Conservation (phyloP, 2,329 filamentous ascomycete species). For the Tolypocladium tundrense region DNA sequence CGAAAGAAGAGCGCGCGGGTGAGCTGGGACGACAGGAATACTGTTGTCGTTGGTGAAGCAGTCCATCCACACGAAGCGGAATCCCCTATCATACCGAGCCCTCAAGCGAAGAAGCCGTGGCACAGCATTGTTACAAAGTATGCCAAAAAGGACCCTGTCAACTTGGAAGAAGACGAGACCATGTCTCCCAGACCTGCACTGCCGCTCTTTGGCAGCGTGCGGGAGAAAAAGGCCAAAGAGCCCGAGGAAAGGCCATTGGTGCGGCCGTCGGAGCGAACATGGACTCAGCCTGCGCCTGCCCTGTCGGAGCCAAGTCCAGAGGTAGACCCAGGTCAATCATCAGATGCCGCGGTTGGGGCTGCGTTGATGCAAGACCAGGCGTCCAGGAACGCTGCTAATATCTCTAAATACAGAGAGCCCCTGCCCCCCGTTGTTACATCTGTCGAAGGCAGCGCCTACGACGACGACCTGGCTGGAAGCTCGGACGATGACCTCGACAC, state of each 20-base stretch:
- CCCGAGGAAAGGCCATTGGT: conserved; percentile 47
- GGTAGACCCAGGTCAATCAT: conserved; percentile 37
- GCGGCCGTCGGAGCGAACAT: conserved; percentile 33
- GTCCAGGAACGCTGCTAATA: conserved; percentile 43
- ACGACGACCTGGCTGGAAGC: conserved; percentile 35
- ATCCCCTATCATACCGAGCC: conserved; percentile 24
- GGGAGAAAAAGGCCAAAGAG: conserved; percentile 48
- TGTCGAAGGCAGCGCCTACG: conserved; percentile 54
- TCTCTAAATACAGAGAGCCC: conserved; percentile 50
- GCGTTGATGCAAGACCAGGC: conserved; percentile 44
- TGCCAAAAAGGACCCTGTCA: conserved; percentile 38
- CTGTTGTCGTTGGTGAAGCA: conserved; percentile 41
- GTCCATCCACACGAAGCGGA: conserved; percentile 25
- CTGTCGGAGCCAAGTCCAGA: conserved; percentile 2
- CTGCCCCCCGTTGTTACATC: conserved; percentile 62
- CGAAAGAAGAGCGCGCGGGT: conserved; percentile 61
- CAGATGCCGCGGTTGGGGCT: conserved; percentile 47
- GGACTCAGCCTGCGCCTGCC: conserved; percentile 7
- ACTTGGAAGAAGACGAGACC: conserved; percentile 50
- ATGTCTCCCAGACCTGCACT: conserved; percentile 68
- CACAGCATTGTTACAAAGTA: conserved; percentile 35
- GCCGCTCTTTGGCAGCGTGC: conserved; percentile 65
- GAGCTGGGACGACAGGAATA: conserved; percentile 66
- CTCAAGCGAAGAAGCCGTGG: conserved; percentile 36
- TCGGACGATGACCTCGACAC: conserved; percentile 20